Percentiles rank a stretch among this genome's conserved stretches.
Evolutionary conservation across 1,284 basidiomycete genomes (phyloP).

Genomic region (Coniferiporia weirii): DNA sequence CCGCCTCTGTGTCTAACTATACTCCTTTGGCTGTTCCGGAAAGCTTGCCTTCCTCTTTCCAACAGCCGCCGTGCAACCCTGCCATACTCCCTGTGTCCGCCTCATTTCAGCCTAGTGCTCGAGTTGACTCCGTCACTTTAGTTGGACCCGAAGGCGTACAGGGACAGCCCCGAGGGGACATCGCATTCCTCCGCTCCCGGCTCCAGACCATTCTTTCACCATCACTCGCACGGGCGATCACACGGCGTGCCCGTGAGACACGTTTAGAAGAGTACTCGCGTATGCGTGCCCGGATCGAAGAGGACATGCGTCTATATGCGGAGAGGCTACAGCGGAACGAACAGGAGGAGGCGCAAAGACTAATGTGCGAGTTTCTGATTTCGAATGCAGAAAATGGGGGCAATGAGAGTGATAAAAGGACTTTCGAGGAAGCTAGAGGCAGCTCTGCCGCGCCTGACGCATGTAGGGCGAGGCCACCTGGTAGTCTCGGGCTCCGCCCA

Average conservation of each 20-base stretch:
- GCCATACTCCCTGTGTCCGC: too few species aligned
- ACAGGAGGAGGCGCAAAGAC: background rate
- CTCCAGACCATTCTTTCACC: slow-evolving; percentile 1
- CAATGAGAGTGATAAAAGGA: background rate
- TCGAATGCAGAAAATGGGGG: background rate
- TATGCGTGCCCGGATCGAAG: background rate
- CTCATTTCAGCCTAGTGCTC: too few species aligned
- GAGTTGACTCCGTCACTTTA: background rate
- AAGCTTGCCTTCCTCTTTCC: too few species aligned
- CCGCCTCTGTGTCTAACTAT: background rate
- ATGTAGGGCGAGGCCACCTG: background rate
- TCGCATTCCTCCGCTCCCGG: background rate
- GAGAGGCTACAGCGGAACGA: background rate
- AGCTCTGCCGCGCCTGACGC: background rate
- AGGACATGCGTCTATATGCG: background rate
- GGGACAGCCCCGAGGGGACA: background rate
- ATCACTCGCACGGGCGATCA: slow-evolving; percentile 3
- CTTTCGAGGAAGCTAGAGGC: background rate
- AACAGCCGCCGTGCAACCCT: too few species aligned
- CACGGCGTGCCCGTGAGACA: background rate
- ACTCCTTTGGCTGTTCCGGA: background rate
- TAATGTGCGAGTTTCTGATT: slow-evolving; percentile 1
- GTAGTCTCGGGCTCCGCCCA: background rate
- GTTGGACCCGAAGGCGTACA: background rate
- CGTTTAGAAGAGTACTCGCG: slow-evolving; percentile 1